Evolutionary conservation across 2,329 filamentous ascomycete genomes (phyloP), one percentile per base, ranked within the genome.

Genomic region (Ceratocystis harringtonii): DNA sequence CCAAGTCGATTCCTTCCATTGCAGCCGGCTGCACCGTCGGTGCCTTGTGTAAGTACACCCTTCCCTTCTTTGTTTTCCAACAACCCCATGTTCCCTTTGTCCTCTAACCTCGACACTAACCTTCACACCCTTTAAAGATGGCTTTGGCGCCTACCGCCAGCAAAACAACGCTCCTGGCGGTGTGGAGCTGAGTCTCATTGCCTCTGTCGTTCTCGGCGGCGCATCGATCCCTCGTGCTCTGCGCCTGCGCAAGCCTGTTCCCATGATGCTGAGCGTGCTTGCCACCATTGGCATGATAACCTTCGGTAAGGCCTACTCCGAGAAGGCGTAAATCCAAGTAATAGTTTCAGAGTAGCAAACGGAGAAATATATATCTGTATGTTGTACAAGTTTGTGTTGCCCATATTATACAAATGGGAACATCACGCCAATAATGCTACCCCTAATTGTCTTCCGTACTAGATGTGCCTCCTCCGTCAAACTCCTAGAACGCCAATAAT

Each of bases 171-270:
- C 90, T 73, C 74, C 88, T 2, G 96, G 94, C 74, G 94, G 92
- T 68, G 78, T 95, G 70, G 94, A 97, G 76, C 79, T 96, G 55
- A 89, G 88, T n/a, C 81, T 99, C 8, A 79, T 96, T 55, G 94
- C 94, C 3, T 95, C 90, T 0, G 72, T 90, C n/a, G 78, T 97
- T 30, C 81, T 99, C 44, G 92, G 82, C 52, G 91, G 90, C 22
- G 88, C 88, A 52, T 88, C 89, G 1, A 86, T 97, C 68, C 94
- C 94, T 12, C 83, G 94, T 63, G 94, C 91, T 3, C 85, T 99
- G 72, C 89, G 85, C 74, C 82, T 86, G 52, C 80, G 82, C 70
- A 99, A 97, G 81, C 89, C 90, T 0, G 83, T 99, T 63, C 92
- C 94, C 0, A 80, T 88, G 65, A 84, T 86, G 10, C 77, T 99